Evolutionary conservation across 306 rosid genomes (phyloP), one percentile per base, ranked within the genome.

Genomic region (Prinsepia uniflora): DNA sequence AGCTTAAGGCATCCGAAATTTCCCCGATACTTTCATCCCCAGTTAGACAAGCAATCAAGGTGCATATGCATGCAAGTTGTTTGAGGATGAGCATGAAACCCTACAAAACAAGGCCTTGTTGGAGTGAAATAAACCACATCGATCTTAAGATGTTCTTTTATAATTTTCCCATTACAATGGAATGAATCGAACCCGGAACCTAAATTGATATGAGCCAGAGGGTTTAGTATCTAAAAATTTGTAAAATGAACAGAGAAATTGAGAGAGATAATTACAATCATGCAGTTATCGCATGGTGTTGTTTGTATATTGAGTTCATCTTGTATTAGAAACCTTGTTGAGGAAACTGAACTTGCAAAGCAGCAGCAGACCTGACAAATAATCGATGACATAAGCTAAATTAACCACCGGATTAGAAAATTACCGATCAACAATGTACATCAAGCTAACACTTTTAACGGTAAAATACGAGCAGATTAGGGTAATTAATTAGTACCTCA

Each of bases 221-320:
- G 13, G 15, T 5, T 0, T 46, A 46, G 13, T 11, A 46, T 4
- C 50, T 46, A 4, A 62, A n/a, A 47, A 40, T n/a, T 42, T 62
- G 24, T 53, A 60, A 19, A n/a, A 30, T 30, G 36, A 30, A 64
- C 22, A 77, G 78, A 70, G 79, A 40, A 24, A 24, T 24, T 24
- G 65, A 64, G 36, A 77, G 78, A 70, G 79, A 40, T 30, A 58
- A 52, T 48, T 78, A 86, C 90, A 76, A 81, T 87, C 47, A 87
- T 79, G 92, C 86, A 84, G 40, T 80, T 82, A 65, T 90, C 94
- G 60, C 96, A 90, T 30, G 84, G 81, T 0, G 92, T 86, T 20
- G 94, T 86, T 76, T 88, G 90, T 63, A 88, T 86, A 78, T 88
- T 88, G 78, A 90, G 83, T 77, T 90, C 90, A 71, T 90, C 96